A percentile compares a stretch with the other conserved stretches of the same genome.
phyloP scores from a whole-genome alignment of 345 rosid species.

The Citrus unshiu region DNA sequence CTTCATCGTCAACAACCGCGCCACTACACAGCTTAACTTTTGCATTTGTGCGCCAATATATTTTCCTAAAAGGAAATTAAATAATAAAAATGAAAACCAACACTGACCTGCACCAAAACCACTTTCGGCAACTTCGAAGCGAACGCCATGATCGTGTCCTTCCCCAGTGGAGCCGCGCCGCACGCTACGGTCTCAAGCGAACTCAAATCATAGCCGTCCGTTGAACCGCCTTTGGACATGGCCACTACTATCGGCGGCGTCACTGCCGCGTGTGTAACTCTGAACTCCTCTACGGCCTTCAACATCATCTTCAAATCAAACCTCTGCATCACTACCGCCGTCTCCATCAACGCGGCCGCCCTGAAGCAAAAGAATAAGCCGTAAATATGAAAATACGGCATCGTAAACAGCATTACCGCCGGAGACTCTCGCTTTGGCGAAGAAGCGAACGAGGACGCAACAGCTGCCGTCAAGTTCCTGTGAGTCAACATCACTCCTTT shows the following conservation, averaged over 20 bases:
- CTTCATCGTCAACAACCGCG: constrained; percentile 1
- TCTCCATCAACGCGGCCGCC: constrained; percentile 25
- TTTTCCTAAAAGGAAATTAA: not conserved
- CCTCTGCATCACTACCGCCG: constrained; percentile 29
- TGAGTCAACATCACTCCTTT: constrained; percentile 43
- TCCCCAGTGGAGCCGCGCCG: constrained; percentile 34
- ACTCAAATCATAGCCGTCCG: constrained; percentile 16
- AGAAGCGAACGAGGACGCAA: not conserved
- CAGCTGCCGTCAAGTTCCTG: constrained; percentile 16
- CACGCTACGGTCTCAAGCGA: constrained; percentile 12
- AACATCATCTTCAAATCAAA: constrained; percentile 26
- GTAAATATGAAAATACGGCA: constrained; percentile 27
- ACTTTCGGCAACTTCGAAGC: constrained; percentile 15
- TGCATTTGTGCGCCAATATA: not conserved
- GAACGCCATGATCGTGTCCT: constrained; percentile 23
- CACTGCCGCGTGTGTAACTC: constrained; percentile 15
- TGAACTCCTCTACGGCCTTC: constrained; percentile 22
- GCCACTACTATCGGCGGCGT: constrained; percentile 30
- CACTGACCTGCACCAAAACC: constrained; percentile 18
- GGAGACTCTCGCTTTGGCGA: constrained; percentile 5
- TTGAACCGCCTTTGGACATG: constrained; percentile 9
- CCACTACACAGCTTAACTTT: not conserved
- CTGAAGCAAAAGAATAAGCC: constrained; percentile 23
- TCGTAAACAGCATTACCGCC: constrained; percentile 13
- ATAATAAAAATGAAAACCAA: not conserved